These are phyloP conservation scores for Naganishia sp. DNA, from an alignment of 1,284 basidiomycete species.

Conservation along the genomic window DNA sequence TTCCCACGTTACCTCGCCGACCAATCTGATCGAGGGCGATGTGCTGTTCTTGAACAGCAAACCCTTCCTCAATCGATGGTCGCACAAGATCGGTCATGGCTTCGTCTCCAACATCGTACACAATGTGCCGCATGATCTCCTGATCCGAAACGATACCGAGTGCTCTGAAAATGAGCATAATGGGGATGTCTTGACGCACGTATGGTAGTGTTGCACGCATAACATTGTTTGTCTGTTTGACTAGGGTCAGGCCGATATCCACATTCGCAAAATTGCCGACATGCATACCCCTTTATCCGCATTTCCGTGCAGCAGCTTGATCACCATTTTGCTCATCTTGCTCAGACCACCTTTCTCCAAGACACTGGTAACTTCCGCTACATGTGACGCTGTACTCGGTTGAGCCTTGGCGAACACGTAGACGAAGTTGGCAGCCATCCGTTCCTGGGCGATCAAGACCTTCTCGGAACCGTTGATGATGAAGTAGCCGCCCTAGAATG, in stretches of 20 bases:
- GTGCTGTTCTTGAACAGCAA: slow-evolving; percentile 96
- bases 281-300: slow-evolving; percentile 25
- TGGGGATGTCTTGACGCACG: slow-evolving; percentile 96
- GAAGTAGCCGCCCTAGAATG: slow-evolving; percentile 84
- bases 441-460: slow-evolving; percentile 97
- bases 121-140: slow-evolving; percentile 97
- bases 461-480: slow-evolving; percentile 99
- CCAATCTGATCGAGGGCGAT: slow-evolving; percentile 91
- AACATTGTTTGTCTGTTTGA: slow-evolving; percentile 74
- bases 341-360: slow-evolving; percentile 86
- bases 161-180: slow-evolving; percentile 98
- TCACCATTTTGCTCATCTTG: slow-evolving; percentile 97
- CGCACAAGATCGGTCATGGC: slow-evolving; percentile 98
- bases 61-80: slow-evolving; percentile 97
- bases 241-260: not conserved
- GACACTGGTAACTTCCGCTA: slow-evolving; percentile 96
- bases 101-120: slow-evolving; percentile 93
- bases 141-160: slow-evolving; percentile 97
- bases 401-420: slow-evolving; percentile 99
- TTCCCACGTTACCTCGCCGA: slow-evolving; percentile 92
- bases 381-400: slow-evolving; percentile 91
- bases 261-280: slow-evolving; percentile 24
- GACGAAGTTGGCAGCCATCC: slow-evolving; percentile 99
- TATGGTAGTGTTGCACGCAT: slow-evolving; percentile 98
- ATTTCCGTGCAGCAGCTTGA: slow-evolving; percentile 72